Percentiles rank a stretch among this genome's conserved stretches.
These are phyloP conservation scores for Sequoia sempervirens DNA, from an alignment of 75 land plant species.

Conservation along the genomic window DNA sequence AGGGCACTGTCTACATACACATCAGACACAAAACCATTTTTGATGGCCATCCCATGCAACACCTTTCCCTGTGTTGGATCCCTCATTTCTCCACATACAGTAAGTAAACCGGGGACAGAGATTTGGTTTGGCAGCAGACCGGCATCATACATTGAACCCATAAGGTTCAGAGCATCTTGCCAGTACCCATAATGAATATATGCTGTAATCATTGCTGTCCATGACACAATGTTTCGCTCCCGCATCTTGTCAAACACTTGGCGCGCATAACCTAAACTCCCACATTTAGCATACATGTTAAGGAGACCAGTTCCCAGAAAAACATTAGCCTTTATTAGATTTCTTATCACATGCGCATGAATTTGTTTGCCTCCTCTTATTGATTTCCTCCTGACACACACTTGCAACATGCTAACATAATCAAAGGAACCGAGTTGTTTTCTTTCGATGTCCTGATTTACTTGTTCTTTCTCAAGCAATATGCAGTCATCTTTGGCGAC, in stretches of 20 bases:
- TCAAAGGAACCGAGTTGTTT: neutral
- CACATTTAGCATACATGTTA: slow-evolving; percentile 2
- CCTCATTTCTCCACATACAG: neutral
- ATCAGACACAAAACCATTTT: slow-evolving; percentile 2
- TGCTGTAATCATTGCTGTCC: slow-evolving; percentile 18
- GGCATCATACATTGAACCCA: neutral
- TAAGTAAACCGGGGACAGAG: neutral
- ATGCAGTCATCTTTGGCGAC: neutral
- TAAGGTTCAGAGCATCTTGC: neutral
- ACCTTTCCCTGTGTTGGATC: neutral
- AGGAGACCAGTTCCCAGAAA: neutral
- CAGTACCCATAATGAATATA: neutral
- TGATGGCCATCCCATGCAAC: neutral
- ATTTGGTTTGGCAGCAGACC: neutral
- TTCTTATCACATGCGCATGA: neutral
- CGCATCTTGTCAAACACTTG: neutral
- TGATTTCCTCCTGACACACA: neutral
- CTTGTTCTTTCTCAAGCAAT: neutral
- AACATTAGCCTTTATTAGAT: neutral
- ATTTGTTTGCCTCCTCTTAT: neutral
- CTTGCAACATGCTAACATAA: neutral
- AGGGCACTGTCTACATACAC: slow-evolving; percentile 26
- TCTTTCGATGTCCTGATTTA: neutral
- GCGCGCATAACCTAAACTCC: neutral
- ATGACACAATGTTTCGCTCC: slow-evolving; percentile 5